A percentile compares a stretch with the other conserved stretches of the same genome.
Conservation (phyloP, 768 basidiomycete species). For the Trametes maxima region DNA sequence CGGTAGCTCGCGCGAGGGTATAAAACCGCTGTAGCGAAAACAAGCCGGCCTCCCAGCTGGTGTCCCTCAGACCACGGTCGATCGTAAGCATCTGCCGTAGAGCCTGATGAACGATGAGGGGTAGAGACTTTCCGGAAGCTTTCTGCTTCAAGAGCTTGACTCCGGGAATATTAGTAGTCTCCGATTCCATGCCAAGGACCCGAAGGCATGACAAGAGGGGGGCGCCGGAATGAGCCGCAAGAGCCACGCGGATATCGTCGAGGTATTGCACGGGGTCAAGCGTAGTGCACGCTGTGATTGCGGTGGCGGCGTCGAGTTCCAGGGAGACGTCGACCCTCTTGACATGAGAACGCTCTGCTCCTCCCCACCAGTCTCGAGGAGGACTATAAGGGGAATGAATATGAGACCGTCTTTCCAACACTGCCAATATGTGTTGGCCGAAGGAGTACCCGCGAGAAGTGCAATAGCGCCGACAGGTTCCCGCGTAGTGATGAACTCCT, state of each 20-base stretch:
- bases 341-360: background rate
- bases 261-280: background rate
- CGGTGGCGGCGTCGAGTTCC: background rate
- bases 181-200: background rate
- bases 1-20: background rate
- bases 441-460: background rate
- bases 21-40: background rate
- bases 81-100: background rate
- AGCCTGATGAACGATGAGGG: background rate
- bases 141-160: background rate
- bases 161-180: background rate
- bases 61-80: background rate
- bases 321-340: background rate
- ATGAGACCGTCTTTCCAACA: background rate
- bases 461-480: background rate
- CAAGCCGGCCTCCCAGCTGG: background rate
- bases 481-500: background rate
- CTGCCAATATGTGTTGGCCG: background rate
- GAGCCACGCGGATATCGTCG: background rate
- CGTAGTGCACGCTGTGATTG: background rate
- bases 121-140: background rate
- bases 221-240: background rate
- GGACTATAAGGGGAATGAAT: background rate
- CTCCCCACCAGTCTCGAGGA: background rate
- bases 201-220: background rate